Percentiles rank a stretch among this genome's conserved stretches.
Evolutionary conservation across 306 rosid genomes (phyloP).

Genomic region (Corylus americana): DNA sequence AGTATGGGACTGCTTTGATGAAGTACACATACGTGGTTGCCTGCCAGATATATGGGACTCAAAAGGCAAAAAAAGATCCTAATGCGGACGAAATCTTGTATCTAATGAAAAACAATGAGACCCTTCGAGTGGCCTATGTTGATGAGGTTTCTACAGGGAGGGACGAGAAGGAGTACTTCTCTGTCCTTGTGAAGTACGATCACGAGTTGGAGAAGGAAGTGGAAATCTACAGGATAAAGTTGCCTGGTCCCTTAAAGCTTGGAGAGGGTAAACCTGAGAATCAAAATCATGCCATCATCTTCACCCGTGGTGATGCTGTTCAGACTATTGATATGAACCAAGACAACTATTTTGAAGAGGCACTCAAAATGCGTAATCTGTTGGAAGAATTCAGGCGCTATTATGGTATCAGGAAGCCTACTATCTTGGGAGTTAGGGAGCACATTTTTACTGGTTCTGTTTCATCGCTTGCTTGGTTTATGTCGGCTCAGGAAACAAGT

Average conservation of each 20-base stretch:
- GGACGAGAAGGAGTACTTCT: conserved; percentile 62
- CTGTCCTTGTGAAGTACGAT: conserved; percentile 88
- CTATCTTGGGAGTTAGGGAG: conserved; percentile 91
- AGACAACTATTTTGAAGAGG: conserved; percentile 93
- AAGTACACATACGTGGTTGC: conserved; percentile 92
- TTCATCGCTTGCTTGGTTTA: conserved; percentile 94
- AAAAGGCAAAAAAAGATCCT: conserved; percentile 77
- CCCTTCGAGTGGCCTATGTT: conserved; percentile 82
- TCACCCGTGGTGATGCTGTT: conserved; percentile 94
- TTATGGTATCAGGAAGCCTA: conserved; percentile 74
- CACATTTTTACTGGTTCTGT: conserved; percentile 88
- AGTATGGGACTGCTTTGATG: conserved; percentile 89
- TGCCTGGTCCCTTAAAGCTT: conserved; percentile 85
- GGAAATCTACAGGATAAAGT: conserved; percentile 77
- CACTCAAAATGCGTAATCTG: conserved; percentile 80
- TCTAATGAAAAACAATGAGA: conserved; percentile 71
- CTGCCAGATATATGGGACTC: conserved; percentile 94
- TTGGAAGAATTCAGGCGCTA: conserved; percentile 60
- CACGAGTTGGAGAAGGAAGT: conserved; percentile 67
- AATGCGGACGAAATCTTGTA: conserved; percentile 74
- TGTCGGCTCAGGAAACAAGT: conserved; percentile 93
- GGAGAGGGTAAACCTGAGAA: conserved; percentile 98
- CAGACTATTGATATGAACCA: conserved; percentile 97
- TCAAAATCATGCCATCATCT: conserved; percentile 88
- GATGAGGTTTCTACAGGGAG: conserved; percentile 74